These are phyloP conservation scores for Penicillium carneum DNA, from an alignment of 2,329 filamentous ascomycete genomes.

Conservation along the genomic window DNA sequence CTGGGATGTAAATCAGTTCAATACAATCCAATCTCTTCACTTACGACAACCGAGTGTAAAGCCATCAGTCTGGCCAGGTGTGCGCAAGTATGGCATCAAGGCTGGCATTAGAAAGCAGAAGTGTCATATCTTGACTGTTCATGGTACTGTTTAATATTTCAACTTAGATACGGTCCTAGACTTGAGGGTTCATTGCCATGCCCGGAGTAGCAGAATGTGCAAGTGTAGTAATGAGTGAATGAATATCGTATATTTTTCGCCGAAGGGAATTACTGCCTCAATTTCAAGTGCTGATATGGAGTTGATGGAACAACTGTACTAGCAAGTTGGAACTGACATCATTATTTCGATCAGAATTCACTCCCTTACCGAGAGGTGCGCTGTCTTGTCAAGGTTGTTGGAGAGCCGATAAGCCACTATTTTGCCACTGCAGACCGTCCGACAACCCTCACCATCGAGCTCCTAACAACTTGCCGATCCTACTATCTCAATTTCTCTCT, in stretches of 20 bases:
- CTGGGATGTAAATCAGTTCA: not conserved
- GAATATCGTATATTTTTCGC: not conserved
- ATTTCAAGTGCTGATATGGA: not conserved
- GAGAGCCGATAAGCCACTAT: conserved; percentile 17
- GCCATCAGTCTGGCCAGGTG: too few relatives aligned
- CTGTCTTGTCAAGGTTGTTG: not conserved
- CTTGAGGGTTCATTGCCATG: not conserved
- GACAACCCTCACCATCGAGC: conserved; percentile 4
- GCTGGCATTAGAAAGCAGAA: not conserved
- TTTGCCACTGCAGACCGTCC: conserved; percentile 21
- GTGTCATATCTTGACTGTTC: too few relatives aligned
- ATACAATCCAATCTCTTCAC: not conserved
- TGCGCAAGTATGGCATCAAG: not conserved
- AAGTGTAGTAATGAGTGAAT: not conserved
- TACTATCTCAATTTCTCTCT: not conserved
- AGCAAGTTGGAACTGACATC: not conserved
- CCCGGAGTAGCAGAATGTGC: not conserved
- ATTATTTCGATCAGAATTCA: not conserved
- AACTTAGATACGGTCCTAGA: not conserved
- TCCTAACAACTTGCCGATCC: conserved; percentile 5
- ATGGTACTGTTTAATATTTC: not conserved
- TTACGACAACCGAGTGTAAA: not conserved
- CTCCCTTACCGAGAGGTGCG: not conserved
- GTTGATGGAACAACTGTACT: not conserved
- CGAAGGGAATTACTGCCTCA: not conserved